Percentiles rank a stretch among this genome's conserved stretches.
Conservation (phyloP, 129 eudicot genomes). For the Logfia minima region DNA sequence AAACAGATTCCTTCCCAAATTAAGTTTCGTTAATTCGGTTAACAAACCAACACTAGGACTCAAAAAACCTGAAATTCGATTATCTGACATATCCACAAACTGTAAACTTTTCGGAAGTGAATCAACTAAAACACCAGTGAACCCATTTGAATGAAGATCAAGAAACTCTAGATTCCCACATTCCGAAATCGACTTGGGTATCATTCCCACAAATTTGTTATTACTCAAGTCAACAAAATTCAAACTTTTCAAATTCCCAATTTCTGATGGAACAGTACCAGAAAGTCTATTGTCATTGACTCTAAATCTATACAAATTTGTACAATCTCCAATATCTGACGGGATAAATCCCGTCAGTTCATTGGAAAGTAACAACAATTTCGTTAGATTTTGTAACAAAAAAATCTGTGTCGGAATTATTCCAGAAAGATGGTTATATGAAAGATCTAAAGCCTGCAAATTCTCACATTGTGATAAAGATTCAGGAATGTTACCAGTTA, state of each 20-base stretch:
- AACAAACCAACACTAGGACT: conserved; percentile 56
- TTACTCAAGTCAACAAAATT: conserved; percentile 80
- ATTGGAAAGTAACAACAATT: conserved; percentile 70
- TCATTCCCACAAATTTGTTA: conserved; percentile 62
- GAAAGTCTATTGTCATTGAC: conserved; percentile 57
- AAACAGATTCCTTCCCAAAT: conserved; percentile 63
- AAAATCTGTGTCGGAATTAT: conserved; percentile 65
- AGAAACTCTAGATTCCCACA: conserved; percentile 81
- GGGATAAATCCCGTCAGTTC: conserved; percentile 84
- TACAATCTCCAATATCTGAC: conserved; percentile 75
- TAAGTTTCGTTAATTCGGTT: conserved; percentile 69
- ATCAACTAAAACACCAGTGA: conserved; percentile 60
- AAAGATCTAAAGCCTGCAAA: conserved; percentile 90
- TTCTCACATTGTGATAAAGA: conserved; percentile 64
- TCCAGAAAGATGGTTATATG: conserved; percentile 72
- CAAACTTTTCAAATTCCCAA: conserved; percentile 65
- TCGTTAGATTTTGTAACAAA: conserved; percentile 64
- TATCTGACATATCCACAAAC: conserved; percentile 75
- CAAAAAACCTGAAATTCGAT: conserved; percentile 61
- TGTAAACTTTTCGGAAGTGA: conserved; percentile 71
- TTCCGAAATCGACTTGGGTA: conserved; percentile 66
- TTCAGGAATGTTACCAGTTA: conserved; percentile 77
- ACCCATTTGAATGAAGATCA: conserved; percentile 82
- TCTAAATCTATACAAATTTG: conserved; percentile 79
- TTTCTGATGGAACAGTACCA: conserved; percentile 89